These are phyloP conservation scores for Saccharomycopsis microspora DNA, from an alignment of 805 yeast species.

Conservation along the genomic window DNA sequence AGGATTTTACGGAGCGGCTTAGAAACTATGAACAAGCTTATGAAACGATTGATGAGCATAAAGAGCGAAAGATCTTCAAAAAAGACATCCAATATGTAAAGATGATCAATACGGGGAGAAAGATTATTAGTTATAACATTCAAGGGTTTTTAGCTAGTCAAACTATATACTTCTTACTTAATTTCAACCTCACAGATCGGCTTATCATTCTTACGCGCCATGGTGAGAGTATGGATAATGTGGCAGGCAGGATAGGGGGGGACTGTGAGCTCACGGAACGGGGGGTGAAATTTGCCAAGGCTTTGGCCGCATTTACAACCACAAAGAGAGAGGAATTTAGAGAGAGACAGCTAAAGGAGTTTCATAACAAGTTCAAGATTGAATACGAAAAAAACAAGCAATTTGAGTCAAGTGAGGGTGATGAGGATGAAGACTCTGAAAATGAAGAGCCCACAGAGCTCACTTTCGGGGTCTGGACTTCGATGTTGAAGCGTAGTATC, in stretches of 20 bases:
- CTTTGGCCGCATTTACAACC: slow-evolving; percentile 65
- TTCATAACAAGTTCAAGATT: slow-evolving; percentile 23
- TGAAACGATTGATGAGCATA: slow-evolving; percentile 78
- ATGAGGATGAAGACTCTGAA: slow-evolving; percentile 23
- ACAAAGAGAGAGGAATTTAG: slow-evolving; percentile 62
- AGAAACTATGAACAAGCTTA: slow-evolving; percentile 80
- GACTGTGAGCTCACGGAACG: slow-evolving; percentile 75
- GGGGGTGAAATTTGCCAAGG: slow-evolving; percentile 62
- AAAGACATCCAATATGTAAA: slow-evolving; percentile 67
- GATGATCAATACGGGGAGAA: slow-evolving; percentile 93
- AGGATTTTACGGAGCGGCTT: slow-evolving; percentile 74
- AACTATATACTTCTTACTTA: slow-evolving; percentile 78
- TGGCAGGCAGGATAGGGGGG: slow-evolving; percentile 83
- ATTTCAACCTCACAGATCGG: slow-evolving; percentile 79
- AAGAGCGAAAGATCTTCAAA: slow-evolving; percentile 33
- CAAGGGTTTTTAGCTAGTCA: slow-evolving; percentile 87
- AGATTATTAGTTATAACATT: slow-evolving; percentile 84
- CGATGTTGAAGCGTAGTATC: slow-evolving; percentile 68
- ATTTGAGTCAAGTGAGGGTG: slow-evolving; percentile 1
- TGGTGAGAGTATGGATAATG: slow-evolving; percentile 85
- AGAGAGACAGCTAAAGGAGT: slow-evolving; percentile 43
- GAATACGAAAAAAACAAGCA: slow-evolving; percentile 4
- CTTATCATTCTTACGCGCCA: slow-evolving; percentile 94
- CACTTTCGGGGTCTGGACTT: slow-evolving; percentile 80
- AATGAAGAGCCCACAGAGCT: slow-evolving; percentile 10